Evolutionary conservation across 805 yeast genomes (phyloP), one percentile per base, ranked within the genome.

Genomic region (Starmera quercuum): DNA sequence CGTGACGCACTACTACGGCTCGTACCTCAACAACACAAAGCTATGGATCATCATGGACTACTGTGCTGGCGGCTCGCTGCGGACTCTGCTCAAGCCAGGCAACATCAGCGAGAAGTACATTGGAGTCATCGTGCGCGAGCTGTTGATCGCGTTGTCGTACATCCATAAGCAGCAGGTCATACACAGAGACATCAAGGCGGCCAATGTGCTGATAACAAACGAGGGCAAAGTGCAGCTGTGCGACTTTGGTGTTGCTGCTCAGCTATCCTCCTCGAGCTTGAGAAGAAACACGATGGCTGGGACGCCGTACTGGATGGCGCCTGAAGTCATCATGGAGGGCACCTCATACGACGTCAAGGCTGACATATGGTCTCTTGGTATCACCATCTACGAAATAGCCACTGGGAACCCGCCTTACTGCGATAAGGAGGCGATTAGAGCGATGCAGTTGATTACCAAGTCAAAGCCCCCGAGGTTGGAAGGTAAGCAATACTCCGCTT

Each of bases 221-320:
- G 94, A 84, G 31, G 99, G 98, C 6, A 73, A 71, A 33, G 95
- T 94, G 5, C 85, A 84, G 51, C 69, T 92, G 29, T 90, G 97
- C 67, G 99, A 92, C 58, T 92, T 92, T 60, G 99, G 99, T 21
- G 98, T 94, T 16, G 98, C 99, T 1, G 97, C 97, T 2, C 90
- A 86, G 53, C 64, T 88, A 29, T 75, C 94, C 3, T 70, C 88
- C 24, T 71, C 79, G 25, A 75, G 78, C 14, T 56, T 79, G 30
- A 85, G 87, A 53, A 68, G 98, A 47, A 83, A 90, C 23, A 92
- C 98, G 1, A 87, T 94, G 75, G 97, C 95, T 0, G 95, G 95
- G 7, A 83, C 95, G 1, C 94, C 94, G 0, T 92, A 87, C 54
- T 92, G 98, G 98, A 92, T 92, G 98, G 97, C 98, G 0, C 98